Conservation (phyloP, 805 yeast genomes). For the Suhomyces sp. region DNA sequence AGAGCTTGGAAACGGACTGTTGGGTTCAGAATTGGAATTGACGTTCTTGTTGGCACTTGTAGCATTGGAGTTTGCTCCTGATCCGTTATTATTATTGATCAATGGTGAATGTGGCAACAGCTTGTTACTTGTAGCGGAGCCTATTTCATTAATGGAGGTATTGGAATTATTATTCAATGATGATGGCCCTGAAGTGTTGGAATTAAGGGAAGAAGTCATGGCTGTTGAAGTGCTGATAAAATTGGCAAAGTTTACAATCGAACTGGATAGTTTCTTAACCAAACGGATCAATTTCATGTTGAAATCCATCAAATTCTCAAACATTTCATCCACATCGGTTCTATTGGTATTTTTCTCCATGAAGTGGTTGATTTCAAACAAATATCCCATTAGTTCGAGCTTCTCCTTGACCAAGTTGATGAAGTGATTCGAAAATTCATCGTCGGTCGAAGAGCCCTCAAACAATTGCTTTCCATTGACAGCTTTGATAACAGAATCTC, state of each 20-base stretch:
- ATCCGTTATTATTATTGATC: no score
- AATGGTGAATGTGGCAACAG: constrained; percentile 6
- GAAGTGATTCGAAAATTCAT: constrained; percentile 19
- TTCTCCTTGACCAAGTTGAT: constrained; percentile 32
- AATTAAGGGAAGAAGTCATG: constrained; percentile 4
- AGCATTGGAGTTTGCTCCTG: no score
- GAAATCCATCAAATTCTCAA: constrained; percentile 33
- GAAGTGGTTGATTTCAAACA: constrained; percentile 29
- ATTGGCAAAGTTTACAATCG: constrained; percentile 31
- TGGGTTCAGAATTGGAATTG: neutral
- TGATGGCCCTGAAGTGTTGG: neutral
- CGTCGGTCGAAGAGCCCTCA: neutral
- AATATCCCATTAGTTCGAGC: constrained; percentile 34
- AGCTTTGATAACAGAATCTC: neutral
- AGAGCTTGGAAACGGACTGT: neutral
- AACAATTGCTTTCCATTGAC: neutral
- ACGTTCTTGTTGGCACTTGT: constrained; percentile 1
- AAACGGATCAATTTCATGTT: constrained; percentile 41
- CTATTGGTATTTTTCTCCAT: constrained; percentile 3
- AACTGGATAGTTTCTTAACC: constrained; percentile 31
- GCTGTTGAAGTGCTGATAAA: constrained; percentile 22
- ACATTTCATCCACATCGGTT: constrained; percentile 19
- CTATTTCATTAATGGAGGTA: constrained; percentile 1
- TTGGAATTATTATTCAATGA: neutral
- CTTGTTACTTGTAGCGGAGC: neutral